These are phyloP conservation scores for Phytophthora crassamura DNA, from an alignment of 352 stramenopile species.

Conservation along the genomic window DNA sequence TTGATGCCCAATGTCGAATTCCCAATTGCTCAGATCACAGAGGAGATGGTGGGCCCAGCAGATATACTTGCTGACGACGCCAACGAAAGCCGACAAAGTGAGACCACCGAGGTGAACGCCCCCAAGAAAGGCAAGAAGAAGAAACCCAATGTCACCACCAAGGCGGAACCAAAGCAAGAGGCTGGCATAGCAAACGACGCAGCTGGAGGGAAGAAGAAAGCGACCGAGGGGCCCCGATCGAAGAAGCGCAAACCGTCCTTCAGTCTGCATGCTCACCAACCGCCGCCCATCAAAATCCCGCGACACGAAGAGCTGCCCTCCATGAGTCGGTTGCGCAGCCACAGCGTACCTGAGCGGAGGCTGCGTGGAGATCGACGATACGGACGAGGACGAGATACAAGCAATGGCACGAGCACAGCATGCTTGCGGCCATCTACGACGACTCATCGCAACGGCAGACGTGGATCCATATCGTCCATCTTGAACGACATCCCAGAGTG, in stretches of 20 bases:
- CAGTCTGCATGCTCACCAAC: slow-evolving; percentile 35
- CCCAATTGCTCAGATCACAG: slow-evolving; percentile 18
- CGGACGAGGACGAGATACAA: slow-evolving; percentile 26
- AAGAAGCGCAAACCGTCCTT: slow-evolving; percentile 48
- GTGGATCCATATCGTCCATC: slow-evolving; percentile 78
- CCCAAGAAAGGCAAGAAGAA: slow-evolving; percentile 36
- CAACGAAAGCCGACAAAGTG: neutral
- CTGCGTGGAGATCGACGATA: slow-evolving; percentile 31
- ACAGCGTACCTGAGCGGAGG: slow-evolving; percentile 52
- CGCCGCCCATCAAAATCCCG: slow-evolving; percentile 75
- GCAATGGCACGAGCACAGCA: neutral
- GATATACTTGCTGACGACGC: slow-evolving; percentile 6
- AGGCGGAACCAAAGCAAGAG: slow-evolving; percentile 5
- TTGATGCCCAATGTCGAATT: slow-evolving; percentile 13
- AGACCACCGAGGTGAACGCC: neutral
- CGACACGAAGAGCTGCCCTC: slow-evolving; percentile 49
- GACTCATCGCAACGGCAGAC: slow-evolving; percentile 60
- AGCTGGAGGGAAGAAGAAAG: slow-evolving; percentile 11
- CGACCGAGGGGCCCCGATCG: slow-evolving; percentile 1
- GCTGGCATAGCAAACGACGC: neutral
- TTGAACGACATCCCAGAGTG: slow-evolving; percentile 60
- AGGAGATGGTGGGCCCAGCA: slow-evolving; percentile 21
- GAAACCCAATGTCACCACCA: slow-evolving; percentile 17
- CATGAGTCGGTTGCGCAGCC: slow-evolving; percentile 42
- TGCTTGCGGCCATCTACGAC: slow-evolving; percentile 58